Percentiles rank a stretch among this genome's conserved stretches.
phyloP scores from a whole-genome alignment of 306 rosid genomes.

The Castanea mollissima region DNA sequence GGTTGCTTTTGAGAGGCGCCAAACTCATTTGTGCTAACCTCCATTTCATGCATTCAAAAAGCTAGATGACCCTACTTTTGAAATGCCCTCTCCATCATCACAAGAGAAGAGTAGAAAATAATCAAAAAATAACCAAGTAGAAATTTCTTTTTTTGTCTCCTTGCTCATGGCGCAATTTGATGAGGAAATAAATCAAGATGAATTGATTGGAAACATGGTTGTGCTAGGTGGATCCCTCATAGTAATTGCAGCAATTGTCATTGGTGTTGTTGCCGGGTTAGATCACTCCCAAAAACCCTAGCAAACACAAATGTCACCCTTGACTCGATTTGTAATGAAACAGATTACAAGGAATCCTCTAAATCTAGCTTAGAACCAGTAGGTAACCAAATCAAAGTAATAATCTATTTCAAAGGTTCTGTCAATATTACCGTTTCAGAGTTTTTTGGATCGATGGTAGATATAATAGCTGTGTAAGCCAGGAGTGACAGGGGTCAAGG shows the following conservation, averaged over 20 bases:
- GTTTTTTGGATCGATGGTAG: not conserved
- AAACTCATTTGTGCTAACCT: not conserved
- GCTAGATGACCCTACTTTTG: not conserved
- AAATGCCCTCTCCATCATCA: not conserved
- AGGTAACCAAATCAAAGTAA: not conserved
- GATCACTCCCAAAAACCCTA: not conserved
- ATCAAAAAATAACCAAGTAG: not conserved
- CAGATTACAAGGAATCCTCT: not conserved
- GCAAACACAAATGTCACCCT: not conserved
- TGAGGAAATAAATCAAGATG: not conserved
- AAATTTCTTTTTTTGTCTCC: too few relatives aligned
- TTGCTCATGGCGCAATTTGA: not conserved
- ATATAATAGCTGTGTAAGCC: not conserved
- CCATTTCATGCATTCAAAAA: not conserved
- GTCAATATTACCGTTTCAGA: slow-evolving; percentile 19
- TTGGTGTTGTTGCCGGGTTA: not conserved
- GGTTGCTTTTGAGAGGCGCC: not conserved
- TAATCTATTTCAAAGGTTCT: slow-evolving; percentile 1
- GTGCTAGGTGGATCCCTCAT: slow-evolving; percentile 22
- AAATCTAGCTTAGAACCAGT: not conserved
- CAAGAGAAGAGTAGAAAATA: too few relatives aligned
- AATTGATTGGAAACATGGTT: slow-evolving; percentile 13
- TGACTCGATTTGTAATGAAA: not conserved
- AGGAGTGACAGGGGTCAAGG: not conserved
- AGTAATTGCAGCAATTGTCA: slow-evolving; percentile 12